These are phyloP conservation scores for Xylaria sp. DNA, from an alignment of 2,329 filamentous ascomycete genomes.

Conservation along the genomic window DNA sequence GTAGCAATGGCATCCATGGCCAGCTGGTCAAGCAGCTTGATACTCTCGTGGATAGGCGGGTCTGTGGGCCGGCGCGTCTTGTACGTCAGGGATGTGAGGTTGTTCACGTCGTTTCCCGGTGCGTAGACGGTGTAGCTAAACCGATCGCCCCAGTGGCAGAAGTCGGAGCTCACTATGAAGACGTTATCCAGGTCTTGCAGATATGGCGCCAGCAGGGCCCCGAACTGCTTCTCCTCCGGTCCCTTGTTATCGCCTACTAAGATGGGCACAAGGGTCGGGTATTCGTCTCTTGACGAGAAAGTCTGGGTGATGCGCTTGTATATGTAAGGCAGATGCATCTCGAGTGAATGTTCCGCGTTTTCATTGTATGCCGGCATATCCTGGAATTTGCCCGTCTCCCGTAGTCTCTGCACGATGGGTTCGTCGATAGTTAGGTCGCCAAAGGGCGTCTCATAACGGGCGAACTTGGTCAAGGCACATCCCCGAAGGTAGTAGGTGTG, in stretches of 20 bases:
- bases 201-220: constrained; percentile 76
- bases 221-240: constrained; percentile 70
- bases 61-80: constrained; percentile 44
- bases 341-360: constrained; percentile 86
- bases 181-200: constrained; percentile 75
- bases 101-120: constrained; percentile 48
- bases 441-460: constrained; percentile 74
- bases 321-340: constrained; percentile 96
- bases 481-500: constrained; percentile 83
- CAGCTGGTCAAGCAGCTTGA: constrained; percentile 76
- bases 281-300: constrained; percentile 56
- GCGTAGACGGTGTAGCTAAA: constrained; percentile 85
- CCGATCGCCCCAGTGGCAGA: constrained; percentile 90
- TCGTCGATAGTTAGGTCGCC: constrained; percentile 72
- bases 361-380: constrained; percentile 72
- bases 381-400: constrained; percentile 59
- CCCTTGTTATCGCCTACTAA: constrained; percentile 78
- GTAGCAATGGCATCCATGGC: constrained; percentile 86
- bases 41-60: constrained; percentile 80
- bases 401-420: constrained; percentile 57
- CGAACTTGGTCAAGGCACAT: constrained; percentile 77
- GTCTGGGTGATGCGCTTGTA: constrained; percentile 72
- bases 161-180: constrained; percentile 93
- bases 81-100: constrained; percentile 47
- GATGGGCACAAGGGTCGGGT: constrained; percentile 82